A percentile compares a stretch with the other conserved stretches of the same genome.
Conservation (phyloP, 148 eudicot genomes). For the Chenopodium quinoa region DNA sequence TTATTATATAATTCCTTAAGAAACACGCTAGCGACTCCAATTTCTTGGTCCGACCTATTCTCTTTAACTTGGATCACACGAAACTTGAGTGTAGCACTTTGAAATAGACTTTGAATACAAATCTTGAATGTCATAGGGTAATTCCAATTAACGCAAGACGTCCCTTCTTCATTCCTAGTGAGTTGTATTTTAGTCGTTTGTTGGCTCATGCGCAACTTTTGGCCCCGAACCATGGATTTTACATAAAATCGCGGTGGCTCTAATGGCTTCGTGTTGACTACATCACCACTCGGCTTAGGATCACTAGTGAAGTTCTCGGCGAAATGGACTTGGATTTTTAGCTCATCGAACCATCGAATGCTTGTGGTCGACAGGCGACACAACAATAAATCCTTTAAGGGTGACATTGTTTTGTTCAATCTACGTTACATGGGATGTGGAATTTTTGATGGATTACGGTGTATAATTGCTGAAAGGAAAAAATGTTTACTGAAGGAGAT, state of each 20-base stretch:
- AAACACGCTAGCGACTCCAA: conserved; percentile 9
- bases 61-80: conserved; percentile 13
- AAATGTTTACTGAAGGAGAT: no score
- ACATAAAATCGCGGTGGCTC: conserved; percentile 6
- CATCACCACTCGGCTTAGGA: not conserved
- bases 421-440: no score
- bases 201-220: not conserved
- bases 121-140: conserved; percentile 12
- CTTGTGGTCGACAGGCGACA: not conserved
- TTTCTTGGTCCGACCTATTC: not conserved
- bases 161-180: not conserved
- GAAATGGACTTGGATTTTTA: not conserved
- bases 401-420: not conserved
- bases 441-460: no score
- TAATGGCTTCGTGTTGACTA: not conserved
- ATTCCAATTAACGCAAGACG: conserved; percentile 1
- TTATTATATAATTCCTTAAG: not conserved
- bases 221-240: not conserved
- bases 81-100: conserved; percentile 1
- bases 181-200: not conserved
- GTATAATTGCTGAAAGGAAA: no score
- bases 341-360: conserved; percentile 3
- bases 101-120: not conserved
- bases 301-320: not conserved
- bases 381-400: not conserved